Percentiles rank a stretch among this genome's conserved stretches.
Evolutionary conservation across 2,329 filamentous ascomycete genomes (phyloP).

Genomic region (Talaromyces sp.): DNA sequence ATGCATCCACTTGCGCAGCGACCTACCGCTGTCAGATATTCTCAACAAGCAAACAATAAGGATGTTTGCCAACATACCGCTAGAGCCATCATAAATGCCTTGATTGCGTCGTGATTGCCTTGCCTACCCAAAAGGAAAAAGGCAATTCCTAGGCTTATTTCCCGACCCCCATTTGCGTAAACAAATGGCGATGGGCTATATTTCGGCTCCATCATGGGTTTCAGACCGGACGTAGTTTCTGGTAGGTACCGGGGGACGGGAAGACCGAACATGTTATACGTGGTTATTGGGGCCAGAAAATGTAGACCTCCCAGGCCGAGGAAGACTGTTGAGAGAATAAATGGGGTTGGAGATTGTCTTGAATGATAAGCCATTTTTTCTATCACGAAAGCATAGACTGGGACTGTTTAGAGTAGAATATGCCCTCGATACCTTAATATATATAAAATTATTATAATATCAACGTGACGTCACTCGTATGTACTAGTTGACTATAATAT

Average conservation of each 20-base stretch:
- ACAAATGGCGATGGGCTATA: constrained; percentile 1
- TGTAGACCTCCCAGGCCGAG: constrained; percentile 8
- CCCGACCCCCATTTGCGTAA: constrained; percentile 8
- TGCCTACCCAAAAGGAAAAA: not conserved
- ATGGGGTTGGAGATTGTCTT: not conserved
- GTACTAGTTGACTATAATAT: not conserved
- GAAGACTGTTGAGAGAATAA: constrained; percentile 5
- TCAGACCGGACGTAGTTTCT: not conserved
- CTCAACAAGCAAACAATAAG: not conserved
- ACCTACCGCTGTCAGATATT: not conserved
- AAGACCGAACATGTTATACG: constrained; percentile 5
- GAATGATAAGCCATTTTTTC: not conserved
- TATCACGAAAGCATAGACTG: not conserved
- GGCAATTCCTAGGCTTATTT: constrained; percentile 5
- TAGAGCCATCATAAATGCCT: constrained; percentile 3
- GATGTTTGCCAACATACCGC: not conserved
- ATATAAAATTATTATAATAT: not conserved
- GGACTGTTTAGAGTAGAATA: not conserved
- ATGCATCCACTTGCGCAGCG: constrained; percentile 6
- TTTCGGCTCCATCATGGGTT: not conserved
- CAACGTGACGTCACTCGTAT: not conserved
- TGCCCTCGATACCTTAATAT: not conserved
- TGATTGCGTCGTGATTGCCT: constrained; percentile 1
- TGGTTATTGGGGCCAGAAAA: constrained; percentile 4
- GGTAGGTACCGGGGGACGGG: not conserved